A percentile compares a stretch with the other conserved stretches of the same genome.
phyloP scores from a whole-genome alignment of 2,329 filamentous ascomycete species.

The Xenoacremonium recifei region DNA sequence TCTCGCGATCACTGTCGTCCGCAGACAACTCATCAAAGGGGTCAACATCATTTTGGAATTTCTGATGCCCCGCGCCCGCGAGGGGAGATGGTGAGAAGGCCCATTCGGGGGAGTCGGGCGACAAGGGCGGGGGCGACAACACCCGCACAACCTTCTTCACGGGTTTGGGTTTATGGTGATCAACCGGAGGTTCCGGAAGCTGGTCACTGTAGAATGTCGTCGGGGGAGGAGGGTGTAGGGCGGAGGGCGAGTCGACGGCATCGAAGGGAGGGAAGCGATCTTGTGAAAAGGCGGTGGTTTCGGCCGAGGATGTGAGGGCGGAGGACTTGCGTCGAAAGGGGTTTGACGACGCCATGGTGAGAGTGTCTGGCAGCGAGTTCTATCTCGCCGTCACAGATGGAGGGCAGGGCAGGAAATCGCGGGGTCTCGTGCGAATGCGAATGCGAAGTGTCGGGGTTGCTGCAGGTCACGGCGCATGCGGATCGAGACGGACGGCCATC shows the following conservation, averaged over 20 bases:
- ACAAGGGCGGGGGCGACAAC: slow-evolving; percentile 62
- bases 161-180: slow-evolving; percentile 47
- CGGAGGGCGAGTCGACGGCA: slow-evolving; percentile 25
- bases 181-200: slow-evolving; percentile 28
- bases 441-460: too few relatives aligned
- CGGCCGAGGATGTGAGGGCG: slow-evolving; percentile 17
- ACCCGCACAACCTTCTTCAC: slow-evolving; percentile 69
- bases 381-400: too few relatives aligned
- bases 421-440: slow-evolving; percentile 11
- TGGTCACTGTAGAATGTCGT: slow-evolving; percentile 18
- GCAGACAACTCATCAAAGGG: slow-evolving; percentile 31
- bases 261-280: slow-evolving; percentile 27
- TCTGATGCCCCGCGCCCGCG: slow-evolving; percentile 25
- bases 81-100: slow-evolving; percentile 30
- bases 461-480: slow-evolving; percentile 24
- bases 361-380: slow-evolving; percentile 8
- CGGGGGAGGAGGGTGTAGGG: slow-evolving; percentile 20
- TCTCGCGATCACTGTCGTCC: slow-evolving; percentile 29
- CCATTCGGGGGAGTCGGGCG: slow-evolving; percentile 48
- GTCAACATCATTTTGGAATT: slow-evolving; percentile 21
- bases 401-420: neutral
- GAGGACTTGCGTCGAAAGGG: slow-evolving; percentile 49
- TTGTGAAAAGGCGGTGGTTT: slow-evolving; percentile 7
- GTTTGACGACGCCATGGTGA: slow-evolving; percentile 42
- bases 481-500: slow-evolving; percentile 26